Evolutionary conservation across 768 basidiomycete genomes (phyloP), one percentile per base, ranked within the genome.

Genomic region (Collybiopsis luxurians): DNA sequence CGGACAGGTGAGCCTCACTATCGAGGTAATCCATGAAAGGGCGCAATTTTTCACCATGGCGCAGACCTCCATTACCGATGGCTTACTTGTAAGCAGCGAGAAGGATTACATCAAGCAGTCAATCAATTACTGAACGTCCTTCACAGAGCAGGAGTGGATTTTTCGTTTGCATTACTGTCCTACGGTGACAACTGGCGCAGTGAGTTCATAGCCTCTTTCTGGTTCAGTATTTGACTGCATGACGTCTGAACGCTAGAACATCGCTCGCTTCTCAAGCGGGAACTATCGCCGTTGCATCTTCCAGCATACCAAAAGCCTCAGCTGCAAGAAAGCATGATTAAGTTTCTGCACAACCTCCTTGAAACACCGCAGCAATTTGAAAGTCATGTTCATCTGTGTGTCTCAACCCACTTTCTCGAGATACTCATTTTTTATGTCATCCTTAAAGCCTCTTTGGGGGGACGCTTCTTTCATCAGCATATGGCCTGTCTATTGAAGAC

Each of bases 401-500:
- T 42, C 17, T 1, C n/a, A n/a, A n/a, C n/a, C n/a, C n/a, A n/a
- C n/a, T n/a, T n/a, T n/a, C n/a, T n/a, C n/a, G n/a, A n/a, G n/a
- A n/a, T n/a, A n/a, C n/a, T n/a, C n/a, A n/a, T n/a, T n/a, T n/a
- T n/a, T n/a, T n/a, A n/a, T n/a, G n/a, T n/a, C n/a, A n/a, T n/a
- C n/a, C n/a, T n/a, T n/a, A n/a, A 38, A 61, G 60, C 47, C 51
- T 59, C 26, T 39, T 50, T n/a, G 63, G 60, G 5, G 56, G 45
- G 17, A 28, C 57, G 36, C 53, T 66, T n/a, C 57, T 69, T 46
- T 56, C 60, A 10, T 43, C 60, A 19, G 55, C 66, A 31, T 65
- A 68, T 54, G 67, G 67, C 10, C 56, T 67, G 23, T 58, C 68
- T 2, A 55, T 65, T 13, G 53, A 54, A 15, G 56, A 44, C 2